Evolutionary conservation across 176 grass and related monocot species (phyloP).

Genomic region (Musa itinerans): DNA sequence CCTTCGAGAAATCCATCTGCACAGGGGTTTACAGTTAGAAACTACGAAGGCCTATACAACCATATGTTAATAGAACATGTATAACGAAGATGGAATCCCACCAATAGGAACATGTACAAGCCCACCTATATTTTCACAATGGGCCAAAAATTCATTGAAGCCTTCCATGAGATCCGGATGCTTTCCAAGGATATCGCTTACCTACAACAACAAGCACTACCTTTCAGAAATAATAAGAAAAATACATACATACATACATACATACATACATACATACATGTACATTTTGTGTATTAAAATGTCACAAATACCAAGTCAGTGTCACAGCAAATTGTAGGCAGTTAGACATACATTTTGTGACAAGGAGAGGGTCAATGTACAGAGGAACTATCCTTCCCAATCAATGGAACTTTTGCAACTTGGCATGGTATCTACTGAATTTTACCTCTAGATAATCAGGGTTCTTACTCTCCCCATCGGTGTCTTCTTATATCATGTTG

Average conservation of each 20-base stretch:
- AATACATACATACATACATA: background rate
- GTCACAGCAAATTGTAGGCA: no score
- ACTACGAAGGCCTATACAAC: background rate
- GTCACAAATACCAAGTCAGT: no score
- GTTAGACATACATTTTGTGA: no score
- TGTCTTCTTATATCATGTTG: no score
- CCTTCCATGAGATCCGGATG: constrained; percentile 89
- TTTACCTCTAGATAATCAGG: no score
- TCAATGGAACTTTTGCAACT: no score
- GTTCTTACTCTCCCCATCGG: no score
- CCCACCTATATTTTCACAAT: constrained; percentile 77
- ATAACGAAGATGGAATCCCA: constrained; percentile 3
- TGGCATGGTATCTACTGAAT: no score
- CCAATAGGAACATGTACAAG: constrained; percentile 9
- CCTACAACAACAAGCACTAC: constrained; percentile 34
- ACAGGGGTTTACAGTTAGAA: constrained; percentile 11
- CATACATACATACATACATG: no score
- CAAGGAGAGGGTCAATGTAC: no score
- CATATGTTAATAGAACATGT: constrained; percentile 9
- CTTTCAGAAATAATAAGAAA: constrained; percentile 1
- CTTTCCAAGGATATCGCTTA: constrained; percentile 68
- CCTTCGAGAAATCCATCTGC: constrained; percentile 76
- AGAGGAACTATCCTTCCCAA: no score
- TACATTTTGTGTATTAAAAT: no score
- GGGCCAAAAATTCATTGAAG: constrained; percentile 85